phyloP scores from a whole-genome alignment of 495 filamentous ascomycete genomes.

The Hypoxylon rickii region DNA sequence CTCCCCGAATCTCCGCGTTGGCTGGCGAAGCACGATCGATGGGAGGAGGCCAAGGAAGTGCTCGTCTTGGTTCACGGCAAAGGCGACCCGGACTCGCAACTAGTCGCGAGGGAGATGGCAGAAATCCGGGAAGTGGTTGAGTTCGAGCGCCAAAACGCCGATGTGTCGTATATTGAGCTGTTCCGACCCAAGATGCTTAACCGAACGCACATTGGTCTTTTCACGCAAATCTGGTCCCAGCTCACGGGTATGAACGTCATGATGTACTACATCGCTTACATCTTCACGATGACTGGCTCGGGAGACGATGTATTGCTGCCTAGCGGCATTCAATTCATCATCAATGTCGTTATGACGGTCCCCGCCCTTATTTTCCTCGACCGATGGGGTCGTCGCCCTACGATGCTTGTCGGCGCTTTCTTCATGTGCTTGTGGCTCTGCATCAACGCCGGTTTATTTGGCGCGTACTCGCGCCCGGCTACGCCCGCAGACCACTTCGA shows the following conservation, averaged over 20 bases:
- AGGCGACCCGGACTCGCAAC: constrained; percentile 63
- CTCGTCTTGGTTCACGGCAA: constrained; percentile 69
- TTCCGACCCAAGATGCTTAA: constrained; percentile 75
- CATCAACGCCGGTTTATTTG: constrained; percentile 72
- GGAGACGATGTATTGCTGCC: constrained; percentile 65
- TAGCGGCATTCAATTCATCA: constrained; percentile 75
- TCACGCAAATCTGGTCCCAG: constrained; percentile 85
- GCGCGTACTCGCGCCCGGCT: constrained; percentile 47
- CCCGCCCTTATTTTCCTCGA: constrained; percentile 62
- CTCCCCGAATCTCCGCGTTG: constrained; percentile 80
- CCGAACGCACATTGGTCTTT: constrained; percentile 73
- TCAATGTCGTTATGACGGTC: constrained; percentile 65
- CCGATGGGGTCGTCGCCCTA: constrained; percentile 63
- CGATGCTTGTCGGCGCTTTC: constrained; percentile 65
- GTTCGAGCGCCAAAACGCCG: constrained; percentile 64
- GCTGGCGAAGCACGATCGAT: constrained; percentile 73
- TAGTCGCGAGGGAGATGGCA: constrained; percentile 66
- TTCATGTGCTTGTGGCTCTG: constrained; percentile 72
- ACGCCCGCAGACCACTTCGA: constrained; percentile 40
- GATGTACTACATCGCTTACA: constrained; percentile 71
- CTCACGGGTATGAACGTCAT: constrained; percentile 86
- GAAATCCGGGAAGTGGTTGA: constrained; percentile 74
- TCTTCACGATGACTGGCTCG: constrained; percentile 74
- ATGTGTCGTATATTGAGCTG: constrained; percentile 71
- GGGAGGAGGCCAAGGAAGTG: constrained; percentile 69